These are phyloP conservation scores for Keithomyces neogunnii DNA, from an alignment of 2,329 filamentous ascomycete species.

Conservation along the genomic window DNA sequence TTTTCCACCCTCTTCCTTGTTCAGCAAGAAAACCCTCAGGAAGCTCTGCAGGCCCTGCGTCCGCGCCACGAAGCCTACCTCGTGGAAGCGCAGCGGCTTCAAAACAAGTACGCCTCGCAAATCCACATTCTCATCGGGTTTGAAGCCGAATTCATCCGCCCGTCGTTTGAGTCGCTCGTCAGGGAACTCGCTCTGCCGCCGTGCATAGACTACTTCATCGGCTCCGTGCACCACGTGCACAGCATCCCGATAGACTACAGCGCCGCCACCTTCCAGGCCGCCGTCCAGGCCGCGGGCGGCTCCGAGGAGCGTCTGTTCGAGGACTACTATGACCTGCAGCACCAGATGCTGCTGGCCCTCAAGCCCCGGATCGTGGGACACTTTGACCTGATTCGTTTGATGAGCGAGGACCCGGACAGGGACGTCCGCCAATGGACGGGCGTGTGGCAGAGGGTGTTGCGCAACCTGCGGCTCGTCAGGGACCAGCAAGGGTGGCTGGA, in stretches of 20 bases:
- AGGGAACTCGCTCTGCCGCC: slow-evolving; percentile 50
- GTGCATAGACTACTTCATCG: slow-evolving; percentile 80
- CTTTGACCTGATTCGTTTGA: slow-evolving; percentile 82
- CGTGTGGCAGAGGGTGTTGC: slow-evolving; percentile 65
- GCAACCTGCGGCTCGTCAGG: slow-evolving; percentile 66
- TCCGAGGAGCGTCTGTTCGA: slow-evolving; percentile 66
- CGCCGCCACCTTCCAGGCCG: slow-evolving; percentile 50
- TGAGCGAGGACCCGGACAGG: slow-evolving; percentile 60
- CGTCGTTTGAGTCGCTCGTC: slow-evolving; percentile 51
- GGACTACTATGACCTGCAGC: slow-evolving; percentile 83
- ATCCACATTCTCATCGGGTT: slow-evolving; percentile 84
- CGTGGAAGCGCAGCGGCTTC: slow-evolving; percentile 64
- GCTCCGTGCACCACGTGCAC: slow-evolving; percentile 84
- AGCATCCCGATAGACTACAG: slow-evolving; percentile 87
- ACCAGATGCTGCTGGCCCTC: slow-evolving; percentile 66
- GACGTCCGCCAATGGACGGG: slow-evolving; percentile 48
- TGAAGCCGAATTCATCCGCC: slow-evolving; percentile 86
- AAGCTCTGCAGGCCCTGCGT: slow-evolving; percentile 38
- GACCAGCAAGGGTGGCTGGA: slow-evolving; percentile 77
- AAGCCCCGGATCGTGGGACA: slow-evolving; percentile 78
- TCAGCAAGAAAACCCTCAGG: slow-evolving; percentile 41
- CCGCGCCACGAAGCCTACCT: slow-evolving; percentile 65
- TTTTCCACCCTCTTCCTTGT: neutral
- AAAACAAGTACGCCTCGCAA: slow-evolving; percentile 55
- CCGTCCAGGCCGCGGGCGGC: slow-evolving; percentile 30